Percentiles rank a stretch among this genome's conserved stretches.
Conservation (phyloP, 768 basidiomycete genomes). For the Trametes villosa region DNA sequence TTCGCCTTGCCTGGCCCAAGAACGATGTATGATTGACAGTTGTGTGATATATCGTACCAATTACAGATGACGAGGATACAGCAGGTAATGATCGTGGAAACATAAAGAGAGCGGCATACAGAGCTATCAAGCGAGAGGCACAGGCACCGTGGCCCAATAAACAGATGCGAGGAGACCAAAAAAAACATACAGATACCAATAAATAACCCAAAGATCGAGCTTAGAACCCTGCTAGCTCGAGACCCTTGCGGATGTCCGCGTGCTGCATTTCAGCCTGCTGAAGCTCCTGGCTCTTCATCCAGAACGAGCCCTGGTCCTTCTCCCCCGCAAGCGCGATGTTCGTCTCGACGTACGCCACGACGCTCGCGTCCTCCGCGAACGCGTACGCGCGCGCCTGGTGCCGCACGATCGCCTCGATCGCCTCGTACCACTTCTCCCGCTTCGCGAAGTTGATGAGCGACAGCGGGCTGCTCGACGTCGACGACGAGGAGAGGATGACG, state of each 20-base stretch:
- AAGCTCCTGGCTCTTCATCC: slow-evolving; percentile 62
- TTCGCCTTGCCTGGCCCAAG: too few species aligned
- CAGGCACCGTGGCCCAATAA: slow-evolving; percentile 10
- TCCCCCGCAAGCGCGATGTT: slow-evolving; percentile 45
- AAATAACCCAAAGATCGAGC: slow-evolving; percentile 10
- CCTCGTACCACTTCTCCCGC: slow-evolving; percentile 60
- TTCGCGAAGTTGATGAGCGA: slow-evolving; percentile 55
- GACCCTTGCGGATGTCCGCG: slow-evolving; percentile 67
- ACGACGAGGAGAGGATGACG: slow-evolving; percentile 20
- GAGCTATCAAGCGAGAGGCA: not conserved
- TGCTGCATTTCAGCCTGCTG: slow-evolving; percentile 61
- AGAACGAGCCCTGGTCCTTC: slow-evolving; percentile 57
- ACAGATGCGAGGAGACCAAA: not conserved
- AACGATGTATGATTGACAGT: not conserved
- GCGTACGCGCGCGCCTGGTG: slow-evolving; percentile 58
- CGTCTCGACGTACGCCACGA: slow-evolving; percentile 50
- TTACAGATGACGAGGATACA: slow-evolving; percentile 11
- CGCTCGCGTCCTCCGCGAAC: slow-evolving; percentile 50
- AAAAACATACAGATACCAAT: slow-evolving; percentile 10
- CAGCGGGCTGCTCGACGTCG: slow-evolving; percentile 19
- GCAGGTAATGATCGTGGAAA: not conserved
- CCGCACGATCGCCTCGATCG: slow-evolving; percentile 56
- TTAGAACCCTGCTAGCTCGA: slow-evolving; percentile 71
- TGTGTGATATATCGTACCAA: not conserved
- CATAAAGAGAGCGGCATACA: slow-evolving; percentile 7